Conservation (phyloP, 2,329 filamentous ascomycete genomes). For the Aspergillus tanneri region DNA sequence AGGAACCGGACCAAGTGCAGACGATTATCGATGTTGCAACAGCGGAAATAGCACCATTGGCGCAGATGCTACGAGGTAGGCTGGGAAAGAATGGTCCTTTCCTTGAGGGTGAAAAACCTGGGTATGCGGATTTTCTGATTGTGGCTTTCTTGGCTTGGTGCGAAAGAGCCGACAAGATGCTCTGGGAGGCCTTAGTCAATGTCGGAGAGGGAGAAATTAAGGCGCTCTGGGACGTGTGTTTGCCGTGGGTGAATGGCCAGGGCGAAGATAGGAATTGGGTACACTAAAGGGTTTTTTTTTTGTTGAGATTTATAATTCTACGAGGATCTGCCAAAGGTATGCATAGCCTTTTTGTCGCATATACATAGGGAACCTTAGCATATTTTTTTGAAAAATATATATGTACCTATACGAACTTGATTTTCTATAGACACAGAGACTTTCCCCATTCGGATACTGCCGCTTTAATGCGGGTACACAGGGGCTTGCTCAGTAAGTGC, state of each 20-base stretch:
- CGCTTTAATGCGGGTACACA: too few relatives aligned
- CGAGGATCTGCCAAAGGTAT: neutral
- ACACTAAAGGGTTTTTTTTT: too few relatives aligned
- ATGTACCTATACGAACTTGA: too few relatives aligned
- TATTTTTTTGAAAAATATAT: too few relatives aligned
- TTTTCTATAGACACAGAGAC: too few relatives aligned
- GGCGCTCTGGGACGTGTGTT: conserved; percentile 30
- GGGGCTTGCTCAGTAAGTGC: too few relatives aligned
- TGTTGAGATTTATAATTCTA: too few relatives aligned
- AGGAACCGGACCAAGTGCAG: conserved; percentile 21
- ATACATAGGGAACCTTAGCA: too few relatives aligned
- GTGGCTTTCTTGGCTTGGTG: conserved; percentile 27
- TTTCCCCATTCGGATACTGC: too few relatives aligned
- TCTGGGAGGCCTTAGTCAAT: conserved; percentile 25
- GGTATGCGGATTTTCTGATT: conserved; percentile 33
- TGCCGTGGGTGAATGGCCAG: conserved; percentile 34
- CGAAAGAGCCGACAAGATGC: conserved; percentile 22
- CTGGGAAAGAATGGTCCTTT: conserved; percentile 35
- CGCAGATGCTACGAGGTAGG: conserved; percentile 29
- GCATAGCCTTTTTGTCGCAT: neutral
- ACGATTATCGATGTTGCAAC: conserved; percentile 20
- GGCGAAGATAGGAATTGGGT: conserved; percentile 38
- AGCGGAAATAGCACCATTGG: conserved; percentile 21
- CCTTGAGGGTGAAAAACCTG: conserved; percentile 33
- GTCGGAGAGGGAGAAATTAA: conserved; percentile 31